phyloP scores from a whole-genome alignment of 495 filamentous ascomycete species.

The Corynascus novoguineensis region DNA sequence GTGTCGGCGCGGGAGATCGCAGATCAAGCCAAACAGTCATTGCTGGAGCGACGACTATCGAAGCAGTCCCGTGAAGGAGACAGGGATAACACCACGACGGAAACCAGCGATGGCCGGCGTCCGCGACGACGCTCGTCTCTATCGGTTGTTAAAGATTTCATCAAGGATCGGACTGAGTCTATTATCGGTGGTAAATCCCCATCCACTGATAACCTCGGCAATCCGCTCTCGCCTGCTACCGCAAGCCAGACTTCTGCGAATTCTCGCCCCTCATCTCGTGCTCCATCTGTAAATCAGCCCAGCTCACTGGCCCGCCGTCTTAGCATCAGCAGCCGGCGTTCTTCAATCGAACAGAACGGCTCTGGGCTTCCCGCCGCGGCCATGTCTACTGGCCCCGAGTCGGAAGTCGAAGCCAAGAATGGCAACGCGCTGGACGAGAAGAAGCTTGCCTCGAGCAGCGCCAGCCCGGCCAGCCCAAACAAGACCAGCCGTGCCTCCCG shows the following conservation, averaged over 20 bases:
- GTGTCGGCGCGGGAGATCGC: slow-evolving; percentile 16
- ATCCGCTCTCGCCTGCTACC: slow-evolving; percentile 22
- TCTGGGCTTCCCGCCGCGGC: slow-evolving; percentile 10
- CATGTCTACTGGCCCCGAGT: slow-evolving; percentile 31
- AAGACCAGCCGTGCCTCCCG: slow-evolving; percentile 59
- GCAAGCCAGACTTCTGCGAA: slow-evolving; percentile 23
- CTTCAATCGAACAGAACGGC: slow-evolving; percentile 33
- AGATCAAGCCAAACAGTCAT: slow-evolving; percentile 25
- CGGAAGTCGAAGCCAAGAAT: slow-evolving; percentile 28
- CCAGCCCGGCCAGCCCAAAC: slow-evolving; percentile 21
- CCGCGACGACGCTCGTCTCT: slow-evolving; percentile 43
- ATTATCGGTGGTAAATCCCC: slow-evolving; percentile 32
- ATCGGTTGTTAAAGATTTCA: slow-evolving; percentile 48
- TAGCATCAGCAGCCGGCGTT: slow-evolving; percentile 43
- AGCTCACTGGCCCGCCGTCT: slow-evolving; percentile 34
- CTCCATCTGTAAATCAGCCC: slow-evolving; percentile 36
- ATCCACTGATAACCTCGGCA: slow-evolving; percentile 36
- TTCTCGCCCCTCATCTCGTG: slow-evolving; percentile 41
- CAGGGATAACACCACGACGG: slow-evolving; percentile 14
- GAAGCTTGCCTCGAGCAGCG: slow-evolving; percentile 10
- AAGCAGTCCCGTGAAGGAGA: slow-evolving; percentile 31
- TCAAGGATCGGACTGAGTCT: slow-evolving; percentile 45
- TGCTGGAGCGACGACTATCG: slow-evolving; percentile 37
- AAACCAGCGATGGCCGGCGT: slow-evolving; percentile 17
- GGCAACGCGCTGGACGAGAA: too few relatives aligned